Evolutionary conservation across 371 early-diverging fungal species (phyloP).

Genomic region (Chytridiales sp.): DNA sequence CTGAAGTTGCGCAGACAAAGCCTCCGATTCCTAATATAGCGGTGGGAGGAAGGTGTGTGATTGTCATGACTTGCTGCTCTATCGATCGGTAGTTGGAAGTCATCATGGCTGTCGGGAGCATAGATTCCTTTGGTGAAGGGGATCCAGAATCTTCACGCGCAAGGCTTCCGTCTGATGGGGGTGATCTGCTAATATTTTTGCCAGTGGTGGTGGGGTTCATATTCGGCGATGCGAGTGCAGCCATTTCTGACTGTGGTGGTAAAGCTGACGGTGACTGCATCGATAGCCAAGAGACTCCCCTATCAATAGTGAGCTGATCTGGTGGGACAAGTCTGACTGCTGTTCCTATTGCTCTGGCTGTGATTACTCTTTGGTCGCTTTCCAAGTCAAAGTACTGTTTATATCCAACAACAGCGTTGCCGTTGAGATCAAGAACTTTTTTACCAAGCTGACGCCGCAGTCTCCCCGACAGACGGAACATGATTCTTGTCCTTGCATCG

Average conservation of each 20-base stretch:
- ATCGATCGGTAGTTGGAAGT: constrained; percentile 23
- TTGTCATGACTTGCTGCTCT: constrained; percentile 40
- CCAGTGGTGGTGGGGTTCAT: no score
- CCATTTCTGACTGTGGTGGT: no score
- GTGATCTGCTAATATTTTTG: no score
- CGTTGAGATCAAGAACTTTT: constrained; percentile 67
- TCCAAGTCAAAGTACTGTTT: constrained; percentile 71
- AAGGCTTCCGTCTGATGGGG: no score
- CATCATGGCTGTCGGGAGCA: constrained; percentile 17
- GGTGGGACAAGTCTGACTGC: constrained; percentile 48
- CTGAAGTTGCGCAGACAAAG: constrained; percentile 65
- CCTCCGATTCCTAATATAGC: constrained; percentile 63
- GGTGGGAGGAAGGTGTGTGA: constrained; percentile 62
- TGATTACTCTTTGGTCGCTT: constrained; percentile 62
- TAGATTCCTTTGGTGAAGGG: constrained; percentile 10
- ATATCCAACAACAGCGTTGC: constrained; percentile 69
- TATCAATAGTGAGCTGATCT: constrained; percentile 7
- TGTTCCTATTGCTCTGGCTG: constrained; percentile 70
- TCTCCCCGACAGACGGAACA: constrained; percentile 62
- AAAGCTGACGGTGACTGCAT: no score
- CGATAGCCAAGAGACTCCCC: no score
- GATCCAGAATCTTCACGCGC: no score
- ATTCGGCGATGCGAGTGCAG: no score
- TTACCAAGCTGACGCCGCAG: constrained; percentile 64
- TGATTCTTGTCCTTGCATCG: constrained; percentile 63